Evolutionary conservation across 495 filamentous ascomycete species (phyloP).

Genomic region (Podospora tetraspora): DNA sequence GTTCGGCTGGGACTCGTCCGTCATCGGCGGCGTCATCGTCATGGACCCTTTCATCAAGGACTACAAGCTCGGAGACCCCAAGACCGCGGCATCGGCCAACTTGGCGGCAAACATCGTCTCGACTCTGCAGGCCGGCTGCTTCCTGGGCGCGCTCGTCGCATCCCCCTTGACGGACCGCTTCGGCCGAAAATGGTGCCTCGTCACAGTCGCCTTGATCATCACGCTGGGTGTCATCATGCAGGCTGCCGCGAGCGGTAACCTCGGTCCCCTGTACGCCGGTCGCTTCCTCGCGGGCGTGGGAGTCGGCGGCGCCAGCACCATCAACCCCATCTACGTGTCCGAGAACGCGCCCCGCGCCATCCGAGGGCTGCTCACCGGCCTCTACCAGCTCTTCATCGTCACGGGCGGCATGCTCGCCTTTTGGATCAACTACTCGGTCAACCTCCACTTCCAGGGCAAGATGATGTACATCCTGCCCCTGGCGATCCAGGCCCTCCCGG

Average conservation of each 20-base stretch:
- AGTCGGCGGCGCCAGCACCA: slow-evolving; percentile 54
- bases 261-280: slow-evolving; percentile 56
- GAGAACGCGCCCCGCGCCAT: slow-evolving; percentile 49
- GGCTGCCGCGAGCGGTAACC: slow-evolving; percentile 42
- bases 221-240: slow-evolving; percentile 53
- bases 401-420: slow-evolving; percentile 52
- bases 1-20: slow-evolving; percentile 61
- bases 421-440: slow-evolving; percentile 54
- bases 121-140: slow-evolving; percentile 52
- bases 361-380: slow-evolving; percentile 52
- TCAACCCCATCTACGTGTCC: slow-evolving; percentile 55
- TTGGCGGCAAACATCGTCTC: slow-evolving; percentile 48
- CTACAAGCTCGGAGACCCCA: slow-evolving; percentile 27
- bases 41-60: slow-evolving; percentile 45
- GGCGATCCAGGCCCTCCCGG: slow-evolving; percentile 60
- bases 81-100: slow-evolving; percentile 30
- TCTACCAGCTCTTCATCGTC: slow-evolving; percentile 58
- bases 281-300: slow-evolving; percentile 59
- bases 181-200: slow-evolving; percentile 51
- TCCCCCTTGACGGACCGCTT: slow-evolving; percentile 38
- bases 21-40: slow-evolving; percentile 61
- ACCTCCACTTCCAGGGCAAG: slow-evolving; percentile 34
- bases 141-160: slow-evolving; percentile 39
- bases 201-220: slow-evolving; percentile 52
- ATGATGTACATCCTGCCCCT: slow-evolving; percentile 61